Evolutionary conservation across 805 yeast species (phyloP).

Genomic region (Yarrowia sp.): DNA sequence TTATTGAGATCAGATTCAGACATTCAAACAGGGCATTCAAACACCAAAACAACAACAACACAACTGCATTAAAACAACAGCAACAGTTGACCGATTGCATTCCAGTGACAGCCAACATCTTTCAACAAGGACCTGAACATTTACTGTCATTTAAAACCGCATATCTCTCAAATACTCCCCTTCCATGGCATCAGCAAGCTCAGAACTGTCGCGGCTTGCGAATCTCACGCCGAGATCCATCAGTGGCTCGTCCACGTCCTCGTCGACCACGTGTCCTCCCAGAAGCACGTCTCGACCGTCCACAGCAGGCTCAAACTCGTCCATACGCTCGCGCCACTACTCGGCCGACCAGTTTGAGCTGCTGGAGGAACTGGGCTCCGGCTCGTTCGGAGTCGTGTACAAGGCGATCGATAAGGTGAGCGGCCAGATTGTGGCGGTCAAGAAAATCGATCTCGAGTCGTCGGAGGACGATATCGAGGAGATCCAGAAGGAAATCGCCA

Average conservation of each 20-base stretch:
- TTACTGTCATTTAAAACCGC: not conserved
- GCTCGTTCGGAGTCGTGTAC: slow-evolving; percentile 46
- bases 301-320: slow-evolving; percentile 33
- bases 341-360: slow-evolving; percentile 57
- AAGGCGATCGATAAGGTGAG: slow-evolving; percentile 49
- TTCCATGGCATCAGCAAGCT: slow-evolving; percentile 9
- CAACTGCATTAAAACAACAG: not conserved
- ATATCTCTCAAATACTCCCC: not conserved
- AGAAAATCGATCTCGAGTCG: slow-evolving; percentile 81
- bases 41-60: not conserved
- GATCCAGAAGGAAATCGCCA: slow-evolving; percentile 77
- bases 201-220: slow-evolving; percentile 22
- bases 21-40: no score
- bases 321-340: slow-evolving; percentile 41
- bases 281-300: not conserved
- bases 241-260: slow-evolving; percentile 46
- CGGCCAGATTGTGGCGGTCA: slow-evolving; percentile 73
- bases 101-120: no score
- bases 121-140: no score
- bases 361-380: slow-evolving; percentile 45
- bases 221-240: slow-evolving; percentile 26
- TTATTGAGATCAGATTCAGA: no score
- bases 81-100: not conserved
- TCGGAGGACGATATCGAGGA: slow-evolving; percentile 76
- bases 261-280: slow-evolving; percentile 41